Evolutionary conservation across 2,329 filamentous ascomycete genomes (phyloP), one percentile per base, ranked within the genome.

Genomic region (Cercospora beticola): DNA sequence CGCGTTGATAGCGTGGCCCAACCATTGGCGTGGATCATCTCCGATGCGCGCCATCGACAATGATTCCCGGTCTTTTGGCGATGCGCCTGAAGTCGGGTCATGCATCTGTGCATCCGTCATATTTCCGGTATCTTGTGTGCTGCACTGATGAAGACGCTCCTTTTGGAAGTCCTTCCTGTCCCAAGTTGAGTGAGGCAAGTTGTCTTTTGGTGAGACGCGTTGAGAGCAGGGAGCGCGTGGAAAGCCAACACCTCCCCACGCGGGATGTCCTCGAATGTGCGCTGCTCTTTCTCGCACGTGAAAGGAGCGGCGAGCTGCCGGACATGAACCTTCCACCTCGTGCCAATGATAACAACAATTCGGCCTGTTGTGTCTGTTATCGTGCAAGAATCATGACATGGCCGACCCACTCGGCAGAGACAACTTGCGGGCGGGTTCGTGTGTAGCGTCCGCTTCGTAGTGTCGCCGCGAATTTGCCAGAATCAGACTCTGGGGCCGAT

Each of bases 1-100:
- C 59, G 64, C 52, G 28, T 33, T 62, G 21, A 54, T 54, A 54
- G 49, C 49, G 49, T 54, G 49, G 49, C 49, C 14, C 49, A 28
- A 28, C 49, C 63, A 71, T 62, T 59, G 66, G 69, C 56, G 59
- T 65, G 67, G 49, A 63, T 52, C 21, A 7, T n/a, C 49, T 65
- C 64, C 67, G 62, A 57, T 64, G 66, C 62, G 62, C 62, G 66
- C 58, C 43, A 62, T 31, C 57, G 33, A 52, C 43, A 33, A 1
- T 59, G 9, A 30, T 21, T 33, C 16, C 56, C 56, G 21, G 56
- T 10, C 56, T 10, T 59, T 61, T 28, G 54, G 49, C 56, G 54
- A 66, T 36, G 36, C 40, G 40, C 36, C 56, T 61, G 21, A 54
- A 33, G 28, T 60, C 56, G 56, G 30, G 33, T 43, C 33, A 30